Conservation (phyloP, 2,329 filamentous ascomycete species). For the Ambrosiella cleistominuta region DNA sequence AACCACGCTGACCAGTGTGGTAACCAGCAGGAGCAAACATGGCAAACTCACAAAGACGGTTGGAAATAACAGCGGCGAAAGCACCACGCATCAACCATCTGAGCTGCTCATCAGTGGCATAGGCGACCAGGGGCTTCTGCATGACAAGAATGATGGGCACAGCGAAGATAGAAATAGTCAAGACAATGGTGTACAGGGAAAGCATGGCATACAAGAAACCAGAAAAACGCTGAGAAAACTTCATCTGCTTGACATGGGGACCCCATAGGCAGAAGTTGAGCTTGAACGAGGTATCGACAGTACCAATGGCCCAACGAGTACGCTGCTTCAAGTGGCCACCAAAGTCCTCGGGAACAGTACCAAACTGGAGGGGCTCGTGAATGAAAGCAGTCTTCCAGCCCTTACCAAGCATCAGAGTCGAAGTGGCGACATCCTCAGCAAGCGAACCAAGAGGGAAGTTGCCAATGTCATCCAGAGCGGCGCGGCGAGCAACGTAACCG, state of each 20-base stretch:
- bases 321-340: slow-evolving; percentile 38
- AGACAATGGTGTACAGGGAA: slow-evolving; percentile 37
- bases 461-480: slow-evolving; percentile 41
- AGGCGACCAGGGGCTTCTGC: slow-evolving; percentile 40
- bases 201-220: slow-evolving; percentile 39
- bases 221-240: slow-evolving; percentile 37
- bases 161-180: slow-evolving; percentile 36
- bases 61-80: slow-evolving; percentile 32
- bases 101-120: slow-evolving; percentile 33
- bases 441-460: slow-evolving; percentile 43
- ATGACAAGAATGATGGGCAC: slow-evolving; percentile 41
- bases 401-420: slow-evolving; percentile 37
- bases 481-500: slow-evolving; percentile 41
- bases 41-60: slow-evolving; percentile 38
- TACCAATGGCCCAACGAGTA: slow-evolving; percentile 37
- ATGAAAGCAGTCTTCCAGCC: slow-evolving; percentile 46
- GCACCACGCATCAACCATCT: slow-evolving; percentile 39
- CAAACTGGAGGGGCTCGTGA: slow-evolving; percentile 42
- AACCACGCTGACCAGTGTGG: slow-evolving; percentile 38
- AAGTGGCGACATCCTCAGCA: slow-evolving; percentile 43
- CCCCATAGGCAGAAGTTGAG: slow-evolving; percentile 42
- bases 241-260: slow-evolving; percentile 34
- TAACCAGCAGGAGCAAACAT: slow-evolving; percentile 42
- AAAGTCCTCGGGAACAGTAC: slow-evolving; percentile 39
- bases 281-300: slow-evolving; percentile 41